A percentile compares a stretch with the other conserved stretches of the same genome.
Evolutionary conservation across 345 rosid genomes (phyloP).

Genomic region (Arabis alpina): DNA sequence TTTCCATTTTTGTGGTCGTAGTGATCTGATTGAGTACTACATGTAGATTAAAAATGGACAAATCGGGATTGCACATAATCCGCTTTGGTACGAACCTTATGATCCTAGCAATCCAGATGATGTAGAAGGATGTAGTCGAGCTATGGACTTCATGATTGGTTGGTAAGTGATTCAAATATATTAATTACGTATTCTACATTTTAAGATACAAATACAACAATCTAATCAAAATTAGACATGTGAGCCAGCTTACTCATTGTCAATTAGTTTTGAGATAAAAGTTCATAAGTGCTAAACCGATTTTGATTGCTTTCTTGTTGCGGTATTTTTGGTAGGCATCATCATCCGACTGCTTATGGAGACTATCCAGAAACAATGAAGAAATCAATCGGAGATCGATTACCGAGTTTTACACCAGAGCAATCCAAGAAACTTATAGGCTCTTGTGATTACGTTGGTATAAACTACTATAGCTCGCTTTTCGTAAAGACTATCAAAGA

Average conservation of each 20-base stretch:
- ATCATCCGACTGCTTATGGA: constrained; percentile 58
- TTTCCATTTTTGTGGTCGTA: neutral
- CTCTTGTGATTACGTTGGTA: constrained; percentile 60
- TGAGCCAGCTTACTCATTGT: neutral
- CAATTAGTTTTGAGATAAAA: constrained; percentile 2
- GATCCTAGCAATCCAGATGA: constrained; percentile 37
- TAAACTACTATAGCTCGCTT: constrained; percentile 62
- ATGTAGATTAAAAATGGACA: constrained; percentile 39
- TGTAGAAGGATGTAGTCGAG: constrained; percentile 40
- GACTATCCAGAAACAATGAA: constrained; percentile 66
- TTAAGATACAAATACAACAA: neutral
- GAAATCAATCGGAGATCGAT: constrained; percentile 48
- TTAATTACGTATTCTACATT: too few relatives aligned
- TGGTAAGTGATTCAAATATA: constrained; percentile 34
- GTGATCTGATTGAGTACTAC: constrained; percentile 13
- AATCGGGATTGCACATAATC: constrained; percentile 46
- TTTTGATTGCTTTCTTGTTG: constrained; percentile 23
- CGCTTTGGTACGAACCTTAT: constrained; percentile 46
- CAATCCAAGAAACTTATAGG: constrained; percentile 53
- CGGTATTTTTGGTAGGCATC: constrained; percentile 44
- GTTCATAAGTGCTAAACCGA: neutral
- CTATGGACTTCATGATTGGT: constrained; percentile 49
- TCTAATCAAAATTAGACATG: neutral
- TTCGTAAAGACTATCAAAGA: constrained; percentile 36
- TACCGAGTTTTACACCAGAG: constrained; percentile 61